These are phyloP conservation scores for Aquilaria yunnanensis DNA, from an alignment of 345 rosid species.

Conservation along the genomic window DNA sequence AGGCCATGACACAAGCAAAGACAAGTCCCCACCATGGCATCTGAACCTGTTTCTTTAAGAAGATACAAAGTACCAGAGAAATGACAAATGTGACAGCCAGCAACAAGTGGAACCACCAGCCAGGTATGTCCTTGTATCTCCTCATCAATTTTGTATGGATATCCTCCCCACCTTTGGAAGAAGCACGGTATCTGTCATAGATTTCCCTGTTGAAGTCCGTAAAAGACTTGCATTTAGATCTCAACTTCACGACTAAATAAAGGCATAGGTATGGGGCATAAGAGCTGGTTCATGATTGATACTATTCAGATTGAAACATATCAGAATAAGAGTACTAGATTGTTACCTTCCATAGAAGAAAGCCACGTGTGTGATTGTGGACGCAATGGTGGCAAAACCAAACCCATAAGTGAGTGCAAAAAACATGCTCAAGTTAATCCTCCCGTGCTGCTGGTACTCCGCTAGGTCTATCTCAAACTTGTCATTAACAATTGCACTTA, in stretches of 20 bases:
- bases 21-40: constrained; percentile 98
- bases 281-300: no score
- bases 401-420: constrained; percentile 79
- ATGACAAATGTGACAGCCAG: constrained; percentile 37
- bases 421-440: constrained; percentile 77
- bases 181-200: constrained; percentile 43
- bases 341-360: constrained; percentile 86
- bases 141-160: constrained; percentile 79
- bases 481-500: constrained; percentile 60
- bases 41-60: constrained; percentile 71
- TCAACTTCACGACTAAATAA: constrained; percentile 2
- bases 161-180: constrained; percentile 69
- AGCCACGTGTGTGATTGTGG: constrained; percentile 77
- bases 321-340: background rate
- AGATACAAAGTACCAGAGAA: constrained; percentile 56
- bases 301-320: background rate
- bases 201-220: constrained; percentile 54
- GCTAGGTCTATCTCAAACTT: constrained; percentile 61
- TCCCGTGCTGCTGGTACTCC: constrained; percentile 62
- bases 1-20: constrained; percentile 68
- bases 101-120: constrained; percentile 75
- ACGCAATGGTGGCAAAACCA: constrained; percentile 84
- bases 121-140: constrained; percentile 75
- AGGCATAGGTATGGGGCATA: no score
- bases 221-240: background rate